Conservation (phyloP, 345 rosid genomes). For the Eucalyptus grandis region DNA sequence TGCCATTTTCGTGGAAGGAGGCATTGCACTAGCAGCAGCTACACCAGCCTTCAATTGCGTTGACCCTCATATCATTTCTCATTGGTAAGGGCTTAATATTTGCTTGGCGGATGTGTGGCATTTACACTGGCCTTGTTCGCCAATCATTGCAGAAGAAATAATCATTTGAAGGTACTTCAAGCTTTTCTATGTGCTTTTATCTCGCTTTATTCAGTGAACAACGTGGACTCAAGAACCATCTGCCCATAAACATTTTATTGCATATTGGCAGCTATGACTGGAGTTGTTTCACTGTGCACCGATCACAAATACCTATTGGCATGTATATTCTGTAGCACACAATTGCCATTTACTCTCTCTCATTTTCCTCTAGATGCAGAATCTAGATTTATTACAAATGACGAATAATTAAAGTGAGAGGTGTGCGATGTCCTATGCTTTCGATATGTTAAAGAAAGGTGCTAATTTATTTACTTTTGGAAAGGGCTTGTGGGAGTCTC, state of each 20-base stretch:
- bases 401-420: background rate
- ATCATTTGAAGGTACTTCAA: slow-evolving; percentile 70
- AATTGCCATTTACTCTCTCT: background rate
- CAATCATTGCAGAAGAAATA: slow-evolving; percentile 82
- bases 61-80: slow-evolving; percentile 69
- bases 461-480: background rate
- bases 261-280: background rate
- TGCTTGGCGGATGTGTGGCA: slow-evolving; percentile 99
- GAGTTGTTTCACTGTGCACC: background rate
- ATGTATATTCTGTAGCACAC: background rate
- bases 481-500: background rate
- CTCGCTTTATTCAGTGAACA: background rate
- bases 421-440: background rate
- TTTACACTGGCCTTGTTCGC: slow-evolving; percentile 74
- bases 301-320: background rate
- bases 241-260: background rate
- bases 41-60: slow-evolving; percentile 55
- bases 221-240: background rate
- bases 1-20: slow-evolving; percentile 78
- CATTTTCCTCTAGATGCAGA: background rate
- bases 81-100: slow-evolving; percentile 76
- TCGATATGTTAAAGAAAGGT: background rate
- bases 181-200: background rate
- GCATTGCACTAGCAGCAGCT: slow-evolving; percentile 58
- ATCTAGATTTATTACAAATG: background rate